These are phyloP conservation scores for Boletus subcaerulescens DNA, from an alignment of 768 basidiomycete genomes.

Conservation along the genomic window DNA sequence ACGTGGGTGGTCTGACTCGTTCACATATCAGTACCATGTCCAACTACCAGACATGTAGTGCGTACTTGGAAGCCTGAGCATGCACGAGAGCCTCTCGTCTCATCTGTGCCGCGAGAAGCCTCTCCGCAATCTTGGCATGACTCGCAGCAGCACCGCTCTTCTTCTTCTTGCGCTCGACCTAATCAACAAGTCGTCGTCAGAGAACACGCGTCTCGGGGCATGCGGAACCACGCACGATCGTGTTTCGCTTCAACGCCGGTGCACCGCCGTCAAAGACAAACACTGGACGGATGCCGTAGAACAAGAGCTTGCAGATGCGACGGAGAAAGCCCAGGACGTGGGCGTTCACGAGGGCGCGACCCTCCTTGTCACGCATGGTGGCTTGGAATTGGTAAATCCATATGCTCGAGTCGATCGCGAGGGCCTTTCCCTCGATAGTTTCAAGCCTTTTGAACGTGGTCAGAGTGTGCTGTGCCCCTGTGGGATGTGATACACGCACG, in stretches of 20 bases:
- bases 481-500: constrained; percentile 48
- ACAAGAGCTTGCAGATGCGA: constrained; percentile 90
- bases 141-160: constrained; percentile 87
- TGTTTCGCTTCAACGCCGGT: constrained; percentile 82
- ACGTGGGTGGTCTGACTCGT: constrained; percentile 21
- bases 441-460: constrained; percentile 62
- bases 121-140: constrained; percentile 86
- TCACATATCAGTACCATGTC: background rate
- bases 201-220: background rate
- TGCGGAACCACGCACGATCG: constrained; percentile 61
- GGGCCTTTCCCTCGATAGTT: constrained; percentile 88
- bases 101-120: constrained; percentile 90
- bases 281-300: constrained; percentile 97
- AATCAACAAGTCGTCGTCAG: constrained; percentile 4
- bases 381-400: constrained; percentile 99
- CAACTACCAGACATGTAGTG: background rate
- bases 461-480: background rate
- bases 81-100: constrained; percentile 82
- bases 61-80: constrained; percentile 44
- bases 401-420: constrained; percentile 98
- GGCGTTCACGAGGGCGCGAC: constrained; percentile 84
- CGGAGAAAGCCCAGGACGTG: constrained; percentile 90
- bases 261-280: constrained; percentile 99
- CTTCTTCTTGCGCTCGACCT: constrained; percentile 88
- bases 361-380: constrained; percentile 98